phyloP scores from a whole-genome alignment of 1,284 basidiomycete genomes.

The Pascua sp. region DNA sequence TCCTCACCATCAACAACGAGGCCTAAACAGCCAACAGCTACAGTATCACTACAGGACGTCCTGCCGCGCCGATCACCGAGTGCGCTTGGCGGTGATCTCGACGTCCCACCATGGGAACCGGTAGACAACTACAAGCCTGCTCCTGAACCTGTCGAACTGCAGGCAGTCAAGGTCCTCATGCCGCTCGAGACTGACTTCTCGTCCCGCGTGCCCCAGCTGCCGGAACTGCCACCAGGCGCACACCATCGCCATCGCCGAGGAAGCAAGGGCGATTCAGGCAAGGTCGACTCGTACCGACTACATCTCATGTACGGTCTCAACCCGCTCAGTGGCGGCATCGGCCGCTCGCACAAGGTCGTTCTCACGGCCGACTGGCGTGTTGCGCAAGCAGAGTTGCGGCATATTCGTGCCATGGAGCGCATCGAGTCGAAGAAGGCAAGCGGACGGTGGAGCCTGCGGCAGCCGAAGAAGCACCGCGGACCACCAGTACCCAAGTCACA shows the following conservation, averaged over 20 bases:
- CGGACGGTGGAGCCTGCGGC: conserved; percentile 86
- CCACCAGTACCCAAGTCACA: conserved; percentile 80
- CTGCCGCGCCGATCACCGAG: conserved; percentile 9
- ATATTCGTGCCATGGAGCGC: conserved; percentile 75
- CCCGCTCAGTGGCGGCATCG: conserved; percentile 33
- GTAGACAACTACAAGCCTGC: conserved; percentile 38
- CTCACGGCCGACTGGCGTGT: conserved; percentile 50
- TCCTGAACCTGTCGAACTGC: conserved; percentile 10
- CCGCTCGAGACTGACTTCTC: conserved; percentile 37
- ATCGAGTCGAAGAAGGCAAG: conserved; percentile 79
- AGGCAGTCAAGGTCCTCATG: conserved; percentile 30
- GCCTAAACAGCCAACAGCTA: neutral
- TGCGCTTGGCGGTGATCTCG: conserved; percentile 11
- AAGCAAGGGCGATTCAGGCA: conserved; percentile 26
- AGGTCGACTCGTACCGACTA: conserved; percentile 35
- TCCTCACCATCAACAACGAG: conserved; percentile 5
- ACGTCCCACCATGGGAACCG: conserved; percentile 36
- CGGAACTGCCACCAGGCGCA: conserved; percentile 24
- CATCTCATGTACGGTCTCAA: conserved; percentile 34
- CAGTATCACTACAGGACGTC: conserved; percentile 9
- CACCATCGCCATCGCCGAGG: conserved; percentile 22
- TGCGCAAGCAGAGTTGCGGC: conserved; percentile 68
- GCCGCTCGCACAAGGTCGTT: conserved; percentile 38
- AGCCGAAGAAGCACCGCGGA: conserved; percentile 88
- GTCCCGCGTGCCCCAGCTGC: conserved; percentile 30